Percentiles rank a stretch among this genome's conserved stretches.
These are phyloP conservation scores for Fusarium ramigenum DNA, from an alignment of 2,329 filamentous ascomycete species.

Conservation along the genomic window DNA sequence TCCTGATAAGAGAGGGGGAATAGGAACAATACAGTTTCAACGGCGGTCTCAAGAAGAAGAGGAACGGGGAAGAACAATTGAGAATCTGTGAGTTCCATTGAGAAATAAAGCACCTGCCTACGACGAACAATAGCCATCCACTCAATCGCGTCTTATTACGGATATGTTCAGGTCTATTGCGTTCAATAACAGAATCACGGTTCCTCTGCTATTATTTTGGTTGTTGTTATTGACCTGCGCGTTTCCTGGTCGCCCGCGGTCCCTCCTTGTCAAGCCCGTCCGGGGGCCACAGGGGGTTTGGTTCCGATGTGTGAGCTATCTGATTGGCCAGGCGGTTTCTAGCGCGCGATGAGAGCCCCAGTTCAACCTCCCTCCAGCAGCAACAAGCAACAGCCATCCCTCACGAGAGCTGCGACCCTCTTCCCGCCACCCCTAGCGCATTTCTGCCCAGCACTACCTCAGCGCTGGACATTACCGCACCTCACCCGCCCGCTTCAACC, in stretches of 20 bases:
- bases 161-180: neutral
- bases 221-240: slow-evolving; percentile 45
- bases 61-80: neutral
- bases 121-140: neutral
- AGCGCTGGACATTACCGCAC: slow-evolving; percentile 18
- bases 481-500: slow-evolving; percentile 33
- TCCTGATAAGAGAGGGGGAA: neutral
- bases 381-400: slow-evolving; percentile 35
- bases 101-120: neutral
- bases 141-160: neutral
- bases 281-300: slow-evolving; percentile 21
- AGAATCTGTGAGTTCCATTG: neutral
- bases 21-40: slow-evolving; percentile 6
- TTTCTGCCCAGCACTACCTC: slow-evolving; percentile 18
- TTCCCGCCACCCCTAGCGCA: slow-evolving; percentile 41
- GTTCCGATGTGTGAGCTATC: neutral
- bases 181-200: slow-evolving; percentile 25
- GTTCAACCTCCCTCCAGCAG: slow-evolving; percentile 44
- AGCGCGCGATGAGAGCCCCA: slow-evolving; percentile 39
- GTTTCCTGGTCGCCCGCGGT: slow-evolving; percentile 44
- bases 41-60: slow-evolving; percentile 1
- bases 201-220: slow-evolving; percentile 37
- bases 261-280: slow-evolving; percentile 25
- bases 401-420: slow-evolving; percentile 39
- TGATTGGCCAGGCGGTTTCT: slow-evolving; percentile 38